phyloP scores from a whole-genome alignment of 73 alveolate species.

The Diophrys appendiculata region DNA sequence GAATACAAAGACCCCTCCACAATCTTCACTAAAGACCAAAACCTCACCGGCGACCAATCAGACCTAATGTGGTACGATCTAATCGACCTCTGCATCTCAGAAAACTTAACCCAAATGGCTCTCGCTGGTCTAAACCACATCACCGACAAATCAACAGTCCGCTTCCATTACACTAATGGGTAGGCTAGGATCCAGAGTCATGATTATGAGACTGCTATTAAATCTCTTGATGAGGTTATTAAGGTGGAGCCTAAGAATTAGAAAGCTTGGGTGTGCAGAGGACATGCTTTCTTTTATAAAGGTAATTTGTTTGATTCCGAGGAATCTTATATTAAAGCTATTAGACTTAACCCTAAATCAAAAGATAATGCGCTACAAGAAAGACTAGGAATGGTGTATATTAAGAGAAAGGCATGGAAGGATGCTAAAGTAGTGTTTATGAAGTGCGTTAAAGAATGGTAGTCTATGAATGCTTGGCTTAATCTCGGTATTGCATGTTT shows the following conservation, averaged over 20 bases:
- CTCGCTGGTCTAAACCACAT: constrained; percentile 42
- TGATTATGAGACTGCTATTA: constrained; percentile 26
- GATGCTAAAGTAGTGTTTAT: constrained; percentile 96
- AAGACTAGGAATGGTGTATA: constrained; percentile 92
- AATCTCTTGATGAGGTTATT: constrained; percentile 39
- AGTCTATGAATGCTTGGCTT: constrained; percentile 91
- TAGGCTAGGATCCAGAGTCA: constrained; percentile 13
- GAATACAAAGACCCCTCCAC: constrained; percentile 37
- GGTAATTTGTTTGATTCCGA: constrained; percentile 81
- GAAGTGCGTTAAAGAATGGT: constrained; percentile 78
- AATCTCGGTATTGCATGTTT: constrained; percentile 92
- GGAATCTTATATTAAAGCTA: constrained; percentile 80
- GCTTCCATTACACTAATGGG: constrained; percentile 27
- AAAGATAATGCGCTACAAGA: constrained; percentile 54
- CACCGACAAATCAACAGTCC: constrained; percentile 22
- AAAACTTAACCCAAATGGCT: constrained; percentile 57
- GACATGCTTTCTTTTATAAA: constrained; percentile 78
- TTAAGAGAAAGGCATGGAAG: constrained; percentile 96
- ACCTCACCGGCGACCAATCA: constrained; percentile 36
- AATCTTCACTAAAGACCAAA: constrained; percentile 53
- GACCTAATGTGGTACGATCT: constrained; percentile 69
- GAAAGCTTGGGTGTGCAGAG: constrained; percentile 78
- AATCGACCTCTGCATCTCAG: constrained; percentile 59
- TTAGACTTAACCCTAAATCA: constrained; percentile 52
- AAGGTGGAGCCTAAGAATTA: constrained; percentile 61